A percentile compares a stretch with the other conserved stretches of the same genome.
phyloP scores from a whole-genome alignment of 2,329 filamentous ascomycete genomes.

The Chrysoporthe deuterocubensis region DNA sequence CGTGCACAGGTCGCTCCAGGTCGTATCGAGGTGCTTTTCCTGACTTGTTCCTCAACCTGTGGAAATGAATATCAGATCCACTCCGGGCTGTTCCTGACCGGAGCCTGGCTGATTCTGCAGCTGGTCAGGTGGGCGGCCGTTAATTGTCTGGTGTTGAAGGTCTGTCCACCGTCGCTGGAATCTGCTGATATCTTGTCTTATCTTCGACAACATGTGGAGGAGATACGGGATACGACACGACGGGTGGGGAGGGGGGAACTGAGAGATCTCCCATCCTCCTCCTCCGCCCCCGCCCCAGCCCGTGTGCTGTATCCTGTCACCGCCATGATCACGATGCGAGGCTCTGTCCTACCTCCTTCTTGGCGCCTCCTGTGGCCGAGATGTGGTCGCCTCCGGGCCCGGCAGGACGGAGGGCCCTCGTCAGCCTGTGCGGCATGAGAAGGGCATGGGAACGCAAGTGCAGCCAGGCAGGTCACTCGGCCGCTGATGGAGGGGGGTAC shows the following conservation, averaged over 20 bases:
- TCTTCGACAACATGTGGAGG: not conserved
- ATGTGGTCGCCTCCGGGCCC: not conserved
- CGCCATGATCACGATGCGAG: not conserved
- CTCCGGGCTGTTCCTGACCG: slow-evolving; percentile 6
- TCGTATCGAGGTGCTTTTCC: slow-evolving; percentile 7
- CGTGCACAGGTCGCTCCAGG: slow-evolving; percentile 4
- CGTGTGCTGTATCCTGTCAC: not conserved
- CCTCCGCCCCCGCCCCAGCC: not conserved
- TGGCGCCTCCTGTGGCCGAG: not conserved
- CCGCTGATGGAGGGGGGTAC: slow-evolving; percentile 6
- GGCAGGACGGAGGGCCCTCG: not conserved
- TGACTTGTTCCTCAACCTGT: not conserved
- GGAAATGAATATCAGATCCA: slow-evolving; percentile 16
- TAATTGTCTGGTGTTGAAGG: not conserved
- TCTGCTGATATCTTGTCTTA: slow-evolving; percentile 6
- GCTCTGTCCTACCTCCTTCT: not conserved
- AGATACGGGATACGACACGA: not conserved
- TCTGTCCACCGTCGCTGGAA: slow-evolving; percentile 5
- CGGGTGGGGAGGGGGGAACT: not conserved
- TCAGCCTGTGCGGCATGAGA: slow-evolving; percentile 7
- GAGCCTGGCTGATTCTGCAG: slow-evolving; percentile 15
- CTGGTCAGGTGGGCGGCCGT: slow-evolving; percentile 6
- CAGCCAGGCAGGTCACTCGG: slow-evolving; percentile 20
- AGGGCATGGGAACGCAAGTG: not conserved
- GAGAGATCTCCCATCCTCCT: not conserved